phyloP scores from a whole-genome alignment of 495 filamentous ascomycete genomes.

The Thozetella sp. region DNA sequence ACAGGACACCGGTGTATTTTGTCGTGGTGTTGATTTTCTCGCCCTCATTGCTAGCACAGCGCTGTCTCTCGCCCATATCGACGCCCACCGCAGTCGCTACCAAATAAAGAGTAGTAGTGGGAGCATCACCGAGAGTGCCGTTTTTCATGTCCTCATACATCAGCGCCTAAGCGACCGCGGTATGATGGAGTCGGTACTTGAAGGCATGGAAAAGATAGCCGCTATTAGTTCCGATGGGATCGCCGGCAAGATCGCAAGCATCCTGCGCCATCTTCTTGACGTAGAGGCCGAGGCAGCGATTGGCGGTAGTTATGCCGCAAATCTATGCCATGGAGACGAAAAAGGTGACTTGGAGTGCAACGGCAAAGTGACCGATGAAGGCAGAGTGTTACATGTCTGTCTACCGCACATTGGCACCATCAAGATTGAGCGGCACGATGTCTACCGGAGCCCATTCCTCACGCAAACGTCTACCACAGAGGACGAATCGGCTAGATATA shows the following conservation, averaged over 20 bases:
- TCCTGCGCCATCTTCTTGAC: slow-evolving; percentile 19
- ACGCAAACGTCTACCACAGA: too few species aligned
- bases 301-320: not conserved
- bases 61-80: slow-evolving; percentile 32
- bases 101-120: not conserved
- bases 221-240: slow-evolving; percentile 2
- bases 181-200: slow-evolving; percentile 39
- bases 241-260: slow-evolving; percentile 1
- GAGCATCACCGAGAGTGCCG: too few species aligned
- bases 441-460: too few species aligned
- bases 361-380: slow-evolving; percentile 3
- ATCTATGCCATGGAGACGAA: not conserved
- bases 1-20: slow-evolving; percentile 21
- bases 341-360: not conserved
- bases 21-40: slow-evolving; percentile 38
- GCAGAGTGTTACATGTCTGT: slow-evolving; percentile 9
- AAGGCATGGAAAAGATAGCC: slow-evolving; percentile 32
- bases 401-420: slow-evolving; percentile 24
- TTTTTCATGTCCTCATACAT: slow-evolving; percentile 29
- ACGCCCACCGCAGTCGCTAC: slow-evolving; percentile 21
- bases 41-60: slow-evolving; percentile 33
- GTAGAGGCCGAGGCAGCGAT: slow-evolving; percentile 21
- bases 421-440: slow-evolving; percentile 8
- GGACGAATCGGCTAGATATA: too few species aligned
- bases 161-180: slow-evolving; percentile 43